These are phyloP conservation scores for Coniophora puteana DNA, from an alignment of 1,284 basidiomycete species.

Conservation along the genomic window DNA sequence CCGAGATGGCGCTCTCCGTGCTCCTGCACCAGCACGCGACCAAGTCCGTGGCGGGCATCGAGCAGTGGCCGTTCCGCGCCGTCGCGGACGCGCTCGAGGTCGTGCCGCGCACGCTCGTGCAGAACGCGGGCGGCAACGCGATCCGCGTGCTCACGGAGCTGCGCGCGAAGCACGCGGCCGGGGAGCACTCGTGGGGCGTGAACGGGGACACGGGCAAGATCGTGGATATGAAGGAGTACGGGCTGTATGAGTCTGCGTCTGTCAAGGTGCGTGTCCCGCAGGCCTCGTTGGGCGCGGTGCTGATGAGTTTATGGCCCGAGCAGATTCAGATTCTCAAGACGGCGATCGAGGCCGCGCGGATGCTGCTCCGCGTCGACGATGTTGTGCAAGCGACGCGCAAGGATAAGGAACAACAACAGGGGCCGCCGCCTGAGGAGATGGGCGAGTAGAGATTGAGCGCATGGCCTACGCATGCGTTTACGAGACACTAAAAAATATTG, in stretches of 20 bases:
- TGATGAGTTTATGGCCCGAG: neutral
- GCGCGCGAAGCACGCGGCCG: constrained; percentile 92
- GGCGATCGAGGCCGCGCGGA: constrained; percentile 91
- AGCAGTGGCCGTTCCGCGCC: constrained; percentile 88
- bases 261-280: constrained; percentile 65
- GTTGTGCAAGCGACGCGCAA: constrained; percentile 84
- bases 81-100: constrained; percentile 98
- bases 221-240: constrained; percentile 93
- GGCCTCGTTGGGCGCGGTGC: neutral
- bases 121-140: constrained; percentile 95
- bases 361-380: constrained; percentile 93
- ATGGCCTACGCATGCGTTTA: no score
- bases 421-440: constrained; percentile 55
- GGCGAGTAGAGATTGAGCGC: no score
- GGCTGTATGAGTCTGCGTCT: constrained; percentile 91
- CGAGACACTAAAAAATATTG: no score
- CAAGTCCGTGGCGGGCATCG: constrained; percentile 78
- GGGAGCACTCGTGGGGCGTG: constrained; percentile 89
- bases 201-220: constrained; percentile 95
- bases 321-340: constrained; percentile 96
- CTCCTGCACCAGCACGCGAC: constrained; percentile 84
- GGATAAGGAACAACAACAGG: constrained; percentile 55
- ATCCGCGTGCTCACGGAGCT: constrained; percentile 92
- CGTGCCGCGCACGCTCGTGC: constrained; percentile 92
- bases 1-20: constrained; percentile 96